Conservation (phyloP, 164 flowering plant genomes). For the Tetracentron sinense region DNA sequence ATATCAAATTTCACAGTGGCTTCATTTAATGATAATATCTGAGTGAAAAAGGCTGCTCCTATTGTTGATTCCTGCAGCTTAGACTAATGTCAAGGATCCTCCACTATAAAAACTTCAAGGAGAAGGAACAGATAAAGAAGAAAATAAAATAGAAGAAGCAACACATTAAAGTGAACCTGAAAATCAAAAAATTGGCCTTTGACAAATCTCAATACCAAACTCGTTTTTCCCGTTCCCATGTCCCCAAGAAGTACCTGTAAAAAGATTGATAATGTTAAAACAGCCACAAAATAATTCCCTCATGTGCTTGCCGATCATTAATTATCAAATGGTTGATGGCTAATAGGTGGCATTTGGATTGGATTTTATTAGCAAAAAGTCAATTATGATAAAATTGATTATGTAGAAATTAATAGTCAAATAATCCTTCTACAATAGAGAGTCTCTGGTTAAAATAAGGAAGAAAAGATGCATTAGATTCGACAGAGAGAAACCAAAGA, state of each 20-base stretch:
- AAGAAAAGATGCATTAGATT: no score
- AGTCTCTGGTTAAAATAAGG: no score
- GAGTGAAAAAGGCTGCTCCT: slow-evolving; percentile 92
- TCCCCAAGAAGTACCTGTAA: slow-evolving; percentile 82
- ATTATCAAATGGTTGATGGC: neutral
- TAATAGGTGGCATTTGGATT: no score
- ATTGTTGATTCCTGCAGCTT: slow-evolving; percentile 78
- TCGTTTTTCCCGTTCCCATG: slow-evolving; percentile 89
- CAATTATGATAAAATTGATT: no score
- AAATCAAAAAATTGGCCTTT: slow-evolving; percentile 81
- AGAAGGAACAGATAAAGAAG: neutral
- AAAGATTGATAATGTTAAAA: neutral
- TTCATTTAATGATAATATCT: slow-evolving; percentile 60
- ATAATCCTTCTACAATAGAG: no score
- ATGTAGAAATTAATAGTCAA: no score
- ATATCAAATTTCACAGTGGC: slow-evolving; percentile 77
- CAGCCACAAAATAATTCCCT: neutral
- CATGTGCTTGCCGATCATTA: neutral
- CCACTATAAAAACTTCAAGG: neutral
- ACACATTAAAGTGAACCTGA: slow-evolving; percentile 46
- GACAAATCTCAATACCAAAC: slow-evolving; percentile 85
- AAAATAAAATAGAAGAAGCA: neutral
- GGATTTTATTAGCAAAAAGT: no score
- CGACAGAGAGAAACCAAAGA: no score
- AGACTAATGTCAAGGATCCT: slow-evolving; percentile 3